A percentile compares a stretch with the other conserved stretches of the same genome.
Conservation (phyloP, 1,139 yeast species). For the Candida gigantensis region DNA sequence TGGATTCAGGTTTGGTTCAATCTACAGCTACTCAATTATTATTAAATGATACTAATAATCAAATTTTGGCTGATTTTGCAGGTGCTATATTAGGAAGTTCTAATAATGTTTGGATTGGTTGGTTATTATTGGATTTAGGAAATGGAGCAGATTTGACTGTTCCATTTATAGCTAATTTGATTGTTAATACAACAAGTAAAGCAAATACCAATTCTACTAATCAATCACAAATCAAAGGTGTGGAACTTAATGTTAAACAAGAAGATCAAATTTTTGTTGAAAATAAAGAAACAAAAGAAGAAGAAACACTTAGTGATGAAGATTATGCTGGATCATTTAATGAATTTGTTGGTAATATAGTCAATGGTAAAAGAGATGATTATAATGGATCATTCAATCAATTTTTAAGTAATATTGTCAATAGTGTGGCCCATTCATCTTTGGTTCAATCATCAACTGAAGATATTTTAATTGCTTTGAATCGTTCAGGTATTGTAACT, state of each 20-base stretch:
- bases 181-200: constrained; percentile 25
- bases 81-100: constrained; percentile 26
- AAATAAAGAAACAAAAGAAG: constrained; percentile 1
- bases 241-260: background rate
- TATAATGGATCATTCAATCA: constrained; percentile 36
- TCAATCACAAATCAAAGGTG: constrained; percentile 12
- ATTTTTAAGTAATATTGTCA: constrained; percentile 35
- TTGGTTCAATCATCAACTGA: constrained; percentile 25
- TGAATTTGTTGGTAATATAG: constrained; percentile 30
- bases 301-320: too few species aligned
- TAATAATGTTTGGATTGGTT: constrained; percentile 28
- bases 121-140: constrained; percentile 34
- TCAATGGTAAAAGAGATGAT: constrained; percentile 11
- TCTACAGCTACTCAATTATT: constrained; percentile 28
- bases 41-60: constrained; percentile 31
- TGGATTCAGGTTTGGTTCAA: constrained; percentile 28
- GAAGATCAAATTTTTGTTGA: constrained; percentile 2
- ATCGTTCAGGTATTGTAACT: constrained; percentile 31
- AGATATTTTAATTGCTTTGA: constrained; percentile 32
- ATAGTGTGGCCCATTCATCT: constrained; percentile 28
- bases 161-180: constrained; percentile 28
- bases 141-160: constrained; percentile 31
- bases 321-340: constrained; percentile 22
- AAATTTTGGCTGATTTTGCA: constrained; percentile 23
- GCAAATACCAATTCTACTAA: constrained; percentile 15